A percentile compares a stretch with the other conserved stretches of the same genome.
Conservation (phyloP, 148 eudicot genomes). For the Cornus controversa region DNA sequence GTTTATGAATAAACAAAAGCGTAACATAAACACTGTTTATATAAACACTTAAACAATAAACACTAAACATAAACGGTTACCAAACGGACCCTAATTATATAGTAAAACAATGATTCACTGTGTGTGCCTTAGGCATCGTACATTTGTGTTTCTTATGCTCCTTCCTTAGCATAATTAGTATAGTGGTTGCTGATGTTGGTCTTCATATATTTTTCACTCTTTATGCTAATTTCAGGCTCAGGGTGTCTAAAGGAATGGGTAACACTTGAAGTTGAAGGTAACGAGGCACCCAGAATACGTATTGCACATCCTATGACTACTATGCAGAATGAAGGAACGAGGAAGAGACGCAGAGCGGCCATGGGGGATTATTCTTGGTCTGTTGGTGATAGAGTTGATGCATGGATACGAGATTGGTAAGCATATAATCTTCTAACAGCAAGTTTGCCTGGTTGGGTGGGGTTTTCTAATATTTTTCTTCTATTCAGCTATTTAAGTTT, state of each 20-base stretch:
- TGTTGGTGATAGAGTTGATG: constrained; percentile 87
- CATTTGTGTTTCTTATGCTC: background rate
- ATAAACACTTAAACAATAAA: no score
- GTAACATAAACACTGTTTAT: no score
- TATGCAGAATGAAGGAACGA: constrained; percentile 52
- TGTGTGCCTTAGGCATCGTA: background rate
- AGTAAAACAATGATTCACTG: background rate
- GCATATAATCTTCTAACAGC: background rate
- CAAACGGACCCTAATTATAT: no score
- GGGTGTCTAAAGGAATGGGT: constrained; percentile 76
- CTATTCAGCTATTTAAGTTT: background rate
- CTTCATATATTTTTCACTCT: background rate
- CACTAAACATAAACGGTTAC: no score
- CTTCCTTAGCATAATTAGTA: background rate
- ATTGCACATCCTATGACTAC: constrained; percentile 49
- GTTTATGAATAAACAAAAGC: no score
- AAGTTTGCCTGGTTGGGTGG: background rate
- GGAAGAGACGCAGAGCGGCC: constrained; percentile 84
- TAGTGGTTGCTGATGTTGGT: no score
- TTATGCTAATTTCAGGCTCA: constrained; percentile 32
- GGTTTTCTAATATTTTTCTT: background rate
- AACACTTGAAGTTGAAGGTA: constrained; percentile 55
- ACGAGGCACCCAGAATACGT: constrained; percentile 62
- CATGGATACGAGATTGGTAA: constrained; percentile 78
- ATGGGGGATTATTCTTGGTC: constrained; percentile 66